A percentile compares a stretch with the other conserved stretches of the same genome.
Evolutionary conservation across 2,329 filamentous ascomycete genomes (phyloP).

Genomic region (Claviceps pusilla): DNA sequence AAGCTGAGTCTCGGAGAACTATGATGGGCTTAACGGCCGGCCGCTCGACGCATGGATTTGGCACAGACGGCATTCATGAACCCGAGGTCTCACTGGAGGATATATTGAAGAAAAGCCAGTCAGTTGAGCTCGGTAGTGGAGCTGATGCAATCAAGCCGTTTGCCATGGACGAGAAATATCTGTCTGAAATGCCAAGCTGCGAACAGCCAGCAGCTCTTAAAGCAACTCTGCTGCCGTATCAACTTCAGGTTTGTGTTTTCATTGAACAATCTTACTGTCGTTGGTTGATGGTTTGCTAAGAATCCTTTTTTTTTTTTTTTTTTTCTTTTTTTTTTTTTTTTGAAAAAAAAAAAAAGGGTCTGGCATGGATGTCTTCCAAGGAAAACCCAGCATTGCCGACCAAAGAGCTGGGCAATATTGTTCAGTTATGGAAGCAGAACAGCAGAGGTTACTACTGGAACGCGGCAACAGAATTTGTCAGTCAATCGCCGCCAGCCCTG

Average conservation of each 20-base stretch:
- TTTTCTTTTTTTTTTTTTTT: too few species aligned
- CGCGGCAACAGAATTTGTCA: slow-evolving; percentile 44
- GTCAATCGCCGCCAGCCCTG: slow-evolving; percentile 40
- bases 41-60: slow-evolving; percentile 23
- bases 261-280: neutral
- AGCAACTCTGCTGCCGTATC: slow-evolving; percentile 63
- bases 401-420: slow-evolving; percentile 38
- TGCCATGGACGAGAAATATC: slow-evolving; percentile 52
- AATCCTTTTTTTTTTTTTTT: too few species aligned
- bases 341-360: slow-evolving; percentile 34
- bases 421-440: slow-evolving; percentile 64
- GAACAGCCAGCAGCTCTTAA: slow-evolving; percentile 49
- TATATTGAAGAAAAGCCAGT: slow-evolving; percentile 50
- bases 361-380: slow-evolving; percentile 68
- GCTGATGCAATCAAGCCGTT: slow-evolving; percentile 53
- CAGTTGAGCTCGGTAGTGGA: slow-evolving; percentile 50
- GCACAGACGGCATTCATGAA: slow-evolving; percentile 12
- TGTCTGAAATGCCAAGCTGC: slow-evolving; percentile 59
- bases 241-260: slow-evolving; percentile 38
- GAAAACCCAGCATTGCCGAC: slow-evolving; percentile 55
- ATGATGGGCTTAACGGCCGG: slow-evolving; percentile 25
- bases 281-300: slow-evolving; percentile 8
- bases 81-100: slow-evolving; percentile 41
- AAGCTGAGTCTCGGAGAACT: slow-evolving; percentile 38
- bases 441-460: slow-evolving; percentile 42